Evolutionary conservation across 441 rosid genomes (phyloP).

Genomic region (Adansonia gregorii): DNA sequence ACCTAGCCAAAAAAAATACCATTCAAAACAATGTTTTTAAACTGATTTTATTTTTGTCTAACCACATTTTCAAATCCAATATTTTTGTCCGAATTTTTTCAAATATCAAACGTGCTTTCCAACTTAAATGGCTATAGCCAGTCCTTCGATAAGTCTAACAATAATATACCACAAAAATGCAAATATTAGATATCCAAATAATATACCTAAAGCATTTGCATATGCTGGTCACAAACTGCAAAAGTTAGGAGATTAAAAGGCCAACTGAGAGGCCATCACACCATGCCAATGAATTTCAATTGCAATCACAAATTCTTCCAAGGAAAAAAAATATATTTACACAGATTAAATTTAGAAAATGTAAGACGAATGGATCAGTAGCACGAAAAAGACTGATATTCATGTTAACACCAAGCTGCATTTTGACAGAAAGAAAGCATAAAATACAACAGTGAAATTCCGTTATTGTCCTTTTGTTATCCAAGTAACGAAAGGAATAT

Average conservation of each 20-base stretch:
- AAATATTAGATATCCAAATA: background rate
- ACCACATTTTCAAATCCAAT: no score
- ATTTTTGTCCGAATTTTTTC: no score
- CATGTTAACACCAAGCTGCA: slow-evolving; percentile 34
- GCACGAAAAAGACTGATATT: slow-evolving; percentile 42
- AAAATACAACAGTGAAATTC: slow-evolving; percentile 31
- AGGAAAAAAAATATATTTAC: slow-evolving; percentile 44
- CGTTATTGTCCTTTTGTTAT: background rate
- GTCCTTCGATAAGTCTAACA: no score
- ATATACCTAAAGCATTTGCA: background rate
- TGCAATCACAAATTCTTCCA: slow-evolving; percentile 28
- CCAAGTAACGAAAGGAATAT: slow-evolving; percentile 21
- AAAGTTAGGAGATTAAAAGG: background rate
- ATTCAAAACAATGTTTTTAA: no score
- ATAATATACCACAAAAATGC: background rate
- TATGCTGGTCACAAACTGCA: background rate
- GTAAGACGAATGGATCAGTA: slow-evolving; percentile 17
- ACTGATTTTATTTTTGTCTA: no score
- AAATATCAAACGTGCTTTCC: no score
- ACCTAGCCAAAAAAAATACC: no score
- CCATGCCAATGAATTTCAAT: slow-evolving; percentile 40
- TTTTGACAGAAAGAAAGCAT: slow-evolving; percentile 31
- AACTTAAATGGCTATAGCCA: no score
- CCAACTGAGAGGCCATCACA: background rate
- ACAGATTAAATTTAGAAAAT: slow-evolving; percentile 32